phyloP scores from a whole-genome alignment of 768 basidiomycete species.

The Lanmaoa pseudosensibilis region DNA sequence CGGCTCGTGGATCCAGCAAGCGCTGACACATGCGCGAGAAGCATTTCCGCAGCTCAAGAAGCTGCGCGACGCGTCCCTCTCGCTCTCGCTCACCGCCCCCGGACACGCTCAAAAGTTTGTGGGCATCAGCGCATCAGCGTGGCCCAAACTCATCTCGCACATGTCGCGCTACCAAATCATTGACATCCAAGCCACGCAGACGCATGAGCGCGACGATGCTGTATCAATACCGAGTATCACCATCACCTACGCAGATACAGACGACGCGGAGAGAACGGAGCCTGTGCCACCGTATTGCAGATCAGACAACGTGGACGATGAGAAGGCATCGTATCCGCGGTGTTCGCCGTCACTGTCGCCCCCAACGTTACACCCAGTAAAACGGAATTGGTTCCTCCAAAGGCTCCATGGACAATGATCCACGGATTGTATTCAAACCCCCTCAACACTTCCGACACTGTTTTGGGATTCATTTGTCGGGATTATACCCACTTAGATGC shows the following conservation, averaged over 20 bases:
- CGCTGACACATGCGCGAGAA: slow-evolving; percentile 48
- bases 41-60: slow-evolving; percentile 46
- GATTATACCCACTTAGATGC: not conserved
- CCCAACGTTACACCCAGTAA: not conserved
- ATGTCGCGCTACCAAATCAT: slow-evolving; percentile 50
- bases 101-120: slow-evolving; percentile 37
- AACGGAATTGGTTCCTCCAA: slow-evolving; percentile 19
- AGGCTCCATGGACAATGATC: slow-evolving; percentile 5
- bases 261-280: slow-evolving; percentile 11
- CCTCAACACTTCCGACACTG: not conserved
- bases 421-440: not conserved
- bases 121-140: slow-evolving; percentile 53
- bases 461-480: not conserved
- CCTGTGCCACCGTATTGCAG: slow-evolving; percentile 42
- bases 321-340: slow-evolving; percentile 15
- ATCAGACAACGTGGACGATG: slow-evolving; percentile 1
- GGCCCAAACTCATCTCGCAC: slow-evolving; percentile 42
- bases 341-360: not conserved
- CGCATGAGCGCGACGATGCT: not conserved
- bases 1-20: slow-evolving; percentile 37
- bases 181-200: slow-evolving; percentile 36
- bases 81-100: slow-evolving; percentile 42
- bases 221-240: slow-evolving; percentile 31
- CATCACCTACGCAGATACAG: slow-evolving; percentile 23
- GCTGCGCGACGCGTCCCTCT: slow-evolving; percentile 41